Evolutionary conservation across 163 green algal genomes (phyloP), one percentile per base, ranked within the genome.

Genomic region (Scenedesmus sp.): DNA sequence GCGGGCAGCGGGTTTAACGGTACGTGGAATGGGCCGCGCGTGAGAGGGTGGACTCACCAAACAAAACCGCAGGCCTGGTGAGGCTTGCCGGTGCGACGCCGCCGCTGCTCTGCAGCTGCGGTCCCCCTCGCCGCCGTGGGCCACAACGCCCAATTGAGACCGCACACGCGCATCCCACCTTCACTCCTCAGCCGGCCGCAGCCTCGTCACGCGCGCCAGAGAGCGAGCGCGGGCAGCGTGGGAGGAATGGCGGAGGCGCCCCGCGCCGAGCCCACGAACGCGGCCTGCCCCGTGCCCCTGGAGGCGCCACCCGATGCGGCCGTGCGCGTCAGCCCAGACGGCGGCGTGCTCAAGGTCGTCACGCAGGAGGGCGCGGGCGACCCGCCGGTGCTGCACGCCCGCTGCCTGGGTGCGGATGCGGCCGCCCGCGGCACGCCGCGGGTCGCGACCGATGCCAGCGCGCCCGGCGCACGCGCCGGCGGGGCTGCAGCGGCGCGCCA

Each of bases 321-420:
- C 56, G 36, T 72, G 20, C 3, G 53, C 5, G 53, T 93, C 48
- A 93, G 89, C 4, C 15, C 65, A n/a, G 89, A 94, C 62, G 82
- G 85, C 4, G 80, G 82, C 4, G 83, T 96, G 22, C 54, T 86
- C 0, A 94, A 94, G 76, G 60, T 83, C n/a, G 50, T 89, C 11
- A 14, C 92, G 14, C 5, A 36, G 39, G 70, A 88, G 60, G 91
- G 91, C 11, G 34, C 42, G 10, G 91, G 90, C 11, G 83, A 87
- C 1, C 0, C 62, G 24, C 90, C 90, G 1, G 42, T 65, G 3
- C 73, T 88, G 51, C 89, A 94, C 62, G 84, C 90, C 0, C 73
- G 87, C 17, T 96, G 92, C 73, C 83, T 96, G 4, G 88, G 92
- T 94, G 62, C 67, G 80, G 6, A 6, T 47, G 6, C 10, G 50